These are phyloP conservation scores for Eucalyptus cloeziana DNA, from an alignment of 345 rosid genomes.

Conservation along the genomic window DNA sequence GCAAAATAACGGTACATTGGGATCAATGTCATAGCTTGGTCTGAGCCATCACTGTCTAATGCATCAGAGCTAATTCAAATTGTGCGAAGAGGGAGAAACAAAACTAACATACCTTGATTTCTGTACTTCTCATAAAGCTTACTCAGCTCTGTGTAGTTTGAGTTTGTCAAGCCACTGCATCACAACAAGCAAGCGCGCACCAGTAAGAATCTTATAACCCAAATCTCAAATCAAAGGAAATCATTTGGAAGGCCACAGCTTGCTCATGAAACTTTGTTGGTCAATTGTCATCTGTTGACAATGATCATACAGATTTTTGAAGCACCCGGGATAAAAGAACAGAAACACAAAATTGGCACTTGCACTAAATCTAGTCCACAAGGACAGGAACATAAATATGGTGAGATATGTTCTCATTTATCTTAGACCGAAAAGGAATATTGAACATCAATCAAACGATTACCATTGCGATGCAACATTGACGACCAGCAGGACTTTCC, in stretches of 20 bases:
- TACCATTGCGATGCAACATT: conserved; percentile 97
- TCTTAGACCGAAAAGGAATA: background rate
- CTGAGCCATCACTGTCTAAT: background rate
- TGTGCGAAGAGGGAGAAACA: background rate
- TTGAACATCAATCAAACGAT: background rate
- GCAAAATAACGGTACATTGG: background rate
- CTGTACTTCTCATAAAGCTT: conserved; percentile 73
- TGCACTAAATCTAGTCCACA: background rate
- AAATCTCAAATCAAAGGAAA: background rate
- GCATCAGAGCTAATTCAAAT: background rate
- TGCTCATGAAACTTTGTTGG: background rate
- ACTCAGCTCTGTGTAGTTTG: conserved; percentile 80
- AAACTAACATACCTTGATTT: conserved; percentile 41
- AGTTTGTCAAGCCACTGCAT: conserved; percentile 79
- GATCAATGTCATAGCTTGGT: background rate
- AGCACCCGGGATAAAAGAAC: background rate
- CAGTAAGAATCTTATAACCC: background rate
- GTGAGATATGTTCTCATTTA: background rate
- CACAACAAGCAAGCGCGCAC: background rate
- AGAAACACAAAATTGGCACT: background rate
- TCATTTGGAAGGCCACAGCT: background rate
- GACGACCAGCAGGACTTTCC: conserved; percentile 79
- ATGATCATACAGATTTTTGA: background rate
- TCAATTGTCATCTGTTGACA: background rate
- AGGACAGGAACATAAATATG: background rate